Conservation (phyloP, 352 stramenopile genomes). For the Phytophthora melonis region DNA sequence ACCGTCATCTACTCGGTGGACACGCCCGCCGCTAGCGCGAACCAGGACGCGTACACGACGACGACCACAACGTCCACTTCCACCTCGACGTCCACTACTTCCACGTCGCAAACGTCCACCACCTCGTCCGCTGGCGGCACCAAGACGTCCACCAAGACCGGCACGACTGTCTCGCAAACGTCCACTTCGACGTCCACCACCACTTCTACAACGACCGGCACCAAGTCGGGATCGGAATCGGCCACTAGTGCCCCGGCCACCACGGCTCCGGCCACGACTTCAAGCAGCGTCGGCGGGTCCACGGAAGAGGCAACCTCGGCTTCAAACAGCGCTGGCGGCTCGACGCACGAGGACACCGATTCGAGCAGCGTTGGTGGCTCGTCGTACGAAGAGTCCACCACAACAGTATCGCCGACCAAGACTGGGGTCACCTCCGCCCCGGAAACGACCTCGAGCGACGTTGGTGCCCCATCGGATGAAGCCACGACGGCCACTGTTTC, state of each 20-base stretch:
- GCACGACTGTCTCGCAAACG: conserved; percentile 31
- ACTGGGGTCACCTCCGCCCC: conserved; percentile 1
- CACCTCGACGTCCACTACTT: conserved; percentile 13
- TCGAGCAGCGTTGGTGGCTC: background rate
- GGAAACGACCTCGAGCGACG: background rate
- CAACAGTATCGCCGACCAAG: background rate
- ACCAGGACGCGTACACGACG: conserved; percentile 39
- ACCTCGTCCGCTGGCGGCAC: conserved; percentile 9
- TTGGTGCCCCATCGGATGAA: conserved; percentile 3
- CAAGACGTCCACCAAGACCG: conserved; percentile 27
- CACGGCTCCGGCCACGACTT: background rate
- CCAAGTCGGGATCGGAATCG: background rate
- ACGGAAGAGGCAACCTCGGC: background rate
- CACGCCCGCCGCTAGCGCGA: conserved; percentile 14
- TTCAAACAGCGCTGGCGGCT: background rate
- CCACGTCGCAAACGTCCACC: conserved; percentile 23
- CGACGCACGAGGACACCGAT: background rate
- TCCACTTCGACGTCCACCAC: conserved; percentile 29
- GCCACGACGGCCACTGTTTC: conserved; percentile 2
- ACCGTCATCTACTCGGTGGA: conserved; percentile 6
- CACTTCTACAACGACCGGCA: conserved; percentile 19
- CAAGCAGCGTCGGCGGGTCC: conserved; percentile 6
- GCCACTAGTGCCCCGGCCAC: background rate
- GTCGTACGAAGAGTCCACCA: background rate
- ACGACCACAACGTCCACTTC: conserved; percentile 27